These are phyloP conservation scores for Aspergillus brasiliensis DNA, from an alignment of 2,329 filamentous ascomycete species.

Conservation along the genomic window DNA sequence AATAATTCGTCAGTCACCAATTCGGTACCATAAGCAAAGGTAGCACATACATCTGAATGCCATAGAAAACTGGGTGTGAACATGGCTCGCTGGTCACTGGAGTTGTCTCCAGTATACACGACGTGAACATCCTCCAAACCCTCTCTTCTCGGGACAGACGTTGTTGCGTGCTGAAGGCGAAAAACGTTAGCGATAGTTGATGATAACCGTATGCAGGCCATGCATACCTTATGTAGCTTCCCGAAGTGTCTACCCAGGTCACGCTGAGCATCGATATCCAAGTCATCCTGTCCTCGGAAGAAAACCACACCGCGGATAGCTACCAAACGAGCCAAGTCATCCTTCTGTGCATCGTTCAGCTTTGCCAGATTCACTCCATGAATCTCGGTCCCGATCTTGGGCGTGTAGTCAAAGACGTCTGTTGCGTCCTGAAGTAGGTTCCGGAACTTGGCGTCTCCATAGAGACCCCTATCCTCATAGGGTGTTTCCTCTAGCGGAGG, in stretches of 20 bases:
- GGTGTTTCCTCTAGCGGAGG: constrained; percentile 50
- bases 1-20: background rate
- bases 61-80: constrained; percentile 59
- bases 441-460: constrained; percentile 57
- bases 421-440: constrained; percentile 56
- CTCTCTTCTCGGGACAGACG: constrained; percentile 50
- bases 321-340: constrained; percentile 57
- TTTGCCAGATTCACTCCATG: constrained; percentile 54
- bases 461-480: constrained; percentile 57
- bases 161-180: constrained; percentile 53
- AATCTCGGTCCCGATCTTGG: constrained; percentile 59
- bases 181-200: background rate
- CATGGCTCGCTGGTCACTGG: constrained; percentile 55
- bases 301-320: constrained; percentile 60
- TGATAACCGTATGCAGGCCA: background rate
- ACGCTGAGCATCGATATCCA: constrained; percentile 57
- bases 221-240: constrained; percentile 49
- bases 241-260: constrained; percentile 57
- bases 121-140: constrained; percentile 61
- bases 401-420: constrained; percentile 59
- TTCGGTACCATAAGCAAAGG: background rate
- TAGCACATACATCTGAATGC: constrained; percentile 53
- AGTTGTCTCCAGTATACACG: constrained; percentile 56
- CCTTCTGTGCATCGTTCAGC: constrained; percentile 55
- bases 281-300: constrained; percentile 58